Conservation (phyloP, 495 filamentous ascomycete genomes). For the Aspergillus nanangensis region DNA sequence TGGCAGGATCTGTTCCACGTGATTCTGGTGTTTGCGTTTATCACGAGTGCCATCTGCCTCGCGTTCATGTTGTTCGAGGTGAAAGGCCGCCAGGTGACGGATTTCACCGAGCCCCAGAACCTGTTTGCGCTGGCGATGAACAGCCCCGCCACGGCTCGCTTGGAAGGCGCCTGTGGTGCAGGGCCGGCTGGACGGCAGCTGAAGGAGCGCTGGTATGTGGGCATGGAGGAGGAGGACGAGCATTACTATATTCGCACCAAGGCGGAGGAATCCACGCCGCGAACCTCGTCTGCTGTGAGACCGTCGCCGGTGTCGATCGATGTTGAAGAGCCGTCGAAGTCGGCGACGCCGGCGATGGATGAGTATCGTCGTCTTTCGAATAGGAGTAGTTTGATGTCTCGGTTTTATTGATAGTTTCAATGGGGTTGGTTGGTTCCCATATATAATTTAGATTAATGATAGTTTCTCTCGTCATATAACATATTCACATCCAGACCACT, state of each 20-base stretch:
- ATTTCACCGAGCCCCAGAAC: slow-evolving; percentile 73
- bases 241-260: slow-evolving; percentile 36
- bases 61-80: slow-evolving; percentile 47
- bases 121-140: slow-evolving; percentile 67
- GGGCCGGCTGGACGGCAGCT: slow-evolving; percentile 53
- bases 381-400: slow-evolving; percentile 14
- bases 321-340: slow-evolving; percentile 13
- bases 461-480: too few species aligned
- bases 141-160: slow-evolving; percentile 48
- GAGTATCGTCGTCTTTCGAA: slow-evolving; percentile 29
- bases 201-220: slow-evolving; percentile 56
- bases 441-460: too few species aligned
- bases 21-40: slow-evolving; percentile 56
- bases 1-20: slow-evolving; percentile 63
- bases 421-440: too few species aligned
- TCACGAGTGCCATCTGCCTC: slow-evolving; percentile 59
- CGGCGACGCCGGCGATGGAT: slow-evolving; percentile 25
- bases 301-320: slow-evolving; percentile 12
- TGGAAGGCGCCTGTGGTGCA: slow-evolving; percentile 61
- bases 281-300: background rate
- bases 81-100: slow-evolving; percentile 56
- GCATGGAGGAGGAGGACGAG: slow-evolving; percentile 32
- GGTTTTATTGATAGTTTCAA: background rate
- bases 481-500: too few species aligned
- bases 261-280: slow-evolving; percentile 16